phyloP scores from a whole-genome alignment of 2,329 filamentous ascomycete genomes.

The Hypomyces rosellus region DNA sequence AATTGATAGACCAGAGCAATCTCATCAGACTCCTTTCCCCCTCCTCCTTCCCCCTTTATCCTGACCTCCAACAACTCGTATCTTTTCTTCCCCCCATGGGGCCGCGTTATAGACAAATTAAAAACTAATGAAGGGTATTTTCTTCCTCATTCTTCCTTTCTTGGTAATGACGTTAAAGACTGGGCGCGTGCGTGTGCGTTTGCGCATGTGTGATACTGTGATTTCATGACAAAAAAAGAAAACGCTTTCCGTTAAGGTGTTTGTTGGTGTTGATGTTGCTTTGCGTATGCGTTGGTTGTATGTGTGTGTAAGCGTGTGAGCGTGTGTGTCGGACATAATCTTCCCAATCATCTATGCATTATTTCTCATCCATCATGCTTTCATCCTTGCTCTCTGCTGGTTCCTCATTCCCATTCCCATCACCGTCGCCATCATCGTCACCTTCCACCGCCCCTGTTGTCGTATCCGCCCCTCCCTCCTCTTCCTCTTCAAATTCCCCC shows the following conservation, averaged over 20 bases:
- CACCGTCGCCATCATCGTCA: conserved; percentile 9
- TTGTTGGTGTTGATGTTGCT: background rate
- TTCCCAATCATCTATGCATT: background rate
- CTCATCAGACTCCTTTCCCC: background rate
- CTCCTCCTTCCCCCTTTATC: background rate
- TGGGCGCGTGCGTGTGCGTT: background rate
- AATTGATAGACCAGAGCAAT: too few relatives aligned
- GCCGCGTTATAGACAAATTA: background rate
- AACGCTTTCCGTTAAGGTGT: too few relatives aligned
- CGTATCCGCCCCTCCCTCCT: conserved; percentile 14
- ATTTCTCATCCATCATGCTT: background rate
- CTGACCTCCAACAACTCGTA: background rate
- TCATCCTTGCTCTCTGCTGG: conserved; percentile 9
- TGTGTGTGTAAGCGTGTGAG: too few relatives aligned
- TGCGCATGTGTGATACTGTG: background rate
- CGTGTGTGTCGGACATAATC: background rate
- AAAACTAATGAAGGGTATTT: background rate
- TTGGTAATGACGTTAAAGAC: background rate
- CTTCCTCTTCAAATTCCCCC: conserved; percentile 18
- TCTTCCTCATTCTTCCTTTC: too few relatives aligned
- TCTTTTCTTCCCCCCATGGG: background rate
- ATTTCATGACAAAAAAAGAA: too few relatives aligned
- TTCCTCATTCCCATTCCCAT: conserved; percentile 1
- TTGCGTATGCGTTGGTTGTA: background rate
- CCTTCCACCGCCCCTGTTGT: conserved; percentile 15